Evolutionary conservation across 768 basidiomycete species (phyloP).

Genomic region (Podaxis sp.): DNA sequence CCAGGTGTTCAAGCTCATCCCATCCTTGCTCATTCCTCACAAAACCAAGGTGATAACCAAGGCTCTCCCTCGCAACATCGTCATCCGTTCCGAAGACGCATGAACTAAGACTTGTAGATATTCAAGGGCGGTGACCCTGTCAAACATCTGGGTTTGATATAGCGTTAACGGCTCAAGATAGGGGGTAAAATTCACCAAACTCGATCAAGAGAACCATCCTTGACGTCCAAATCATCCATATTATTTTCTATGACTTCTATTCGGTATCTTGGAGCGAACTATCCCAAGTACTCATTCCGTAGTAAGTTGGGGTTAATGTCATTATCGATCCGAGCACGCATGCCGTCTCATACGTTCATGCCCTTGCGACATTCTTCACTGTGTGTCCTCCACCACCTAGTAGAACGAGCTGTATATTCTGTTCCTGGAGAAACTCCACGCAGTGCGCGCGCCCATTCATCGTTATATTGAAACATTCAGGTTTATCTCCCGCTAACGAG

Average conservation of each 20-base stretch:
- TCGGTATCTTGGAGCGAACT: conserved; percentile 94
- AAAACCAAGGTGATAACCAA: conserved; percentile 64
- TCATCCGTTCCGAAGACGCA: conserved; percentile 86
- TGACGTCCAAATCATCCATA: conserved; percentile 90
- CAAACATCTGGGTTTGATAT: neutral
- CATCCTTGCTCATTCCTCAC: conserved; percentile 46
- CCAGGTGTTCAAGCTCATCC: conserved; percentile 70
- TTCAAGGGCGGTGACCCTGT: conserved; percentile 37
- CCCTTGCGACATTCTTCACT: conserved; percentile 90
- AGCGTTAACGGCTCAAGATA: neutral
- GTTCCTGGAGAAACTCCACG: conserved; percentile 81
- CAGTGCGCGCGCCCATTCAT: conserved; percentile 95
- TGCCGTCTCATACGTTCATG: conserved; percentile 97
- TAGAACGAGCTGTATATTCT: conserved; percentile 84
- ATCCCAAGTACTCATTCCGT: conserved; percentile 92
- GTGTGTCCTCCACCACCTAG: conserved; percentile 97
- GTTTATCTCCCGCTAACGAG: conserved; percentile 91
- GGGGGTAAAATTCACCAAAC: conserved; percentile 56
- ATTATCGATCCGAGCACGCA: conserved; percentile 84
- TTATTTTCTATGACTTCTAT: conserved; percentile 90
- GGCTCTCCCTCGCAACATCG: conserved; percentile 70
- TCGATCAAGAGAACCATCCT: conserved; percentile 75
- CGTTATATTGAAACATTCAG: conserved; percentile 94
- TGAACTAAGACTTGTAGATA: conserved; percentile 45
- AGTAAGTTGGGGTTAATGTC: conserved; percentile 76